A percentile compares a stretch with the other conserved stretches of the same genome.
phyloP scores from a whole-genome alignment of 306 rosid genomes.

The Bauhinia variegata region DNA sequence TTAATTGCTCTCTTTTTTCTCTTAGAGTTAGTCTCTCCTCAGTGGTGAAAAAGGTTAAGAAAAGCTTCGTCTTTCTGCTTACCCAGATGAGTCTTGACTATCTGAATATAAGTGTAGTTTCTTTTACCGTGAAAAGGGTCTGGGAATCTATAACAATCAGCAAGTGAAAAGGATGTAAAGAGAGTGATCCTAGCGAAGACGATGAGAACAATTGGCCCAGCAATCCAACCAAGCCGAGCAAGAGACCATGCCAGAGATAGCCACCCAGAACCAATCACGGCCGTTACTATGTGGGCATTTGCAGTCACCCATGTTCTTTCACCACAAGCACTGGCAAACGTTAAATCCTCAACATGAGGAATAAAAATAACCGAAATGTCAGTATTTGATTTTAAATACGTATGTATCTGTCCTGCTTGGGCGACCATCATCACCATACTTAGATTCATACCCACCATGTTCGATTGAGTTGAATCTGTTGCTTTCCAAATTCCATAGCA shows the following conservation, averaged over 20 bases:
- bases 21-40: no score
- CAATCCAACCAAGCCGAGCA: slow-evolving; percentile 57
- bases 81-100: no score
- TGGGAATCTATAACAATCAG: slow-evolving; percentile 49
- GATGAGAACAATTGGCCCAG: slow-evolving; percentile 14
- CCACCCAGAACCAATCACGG: slow-evolving; percentile 56
- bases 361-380: not conserved
- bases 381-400: not conserved
- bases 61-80: no score
- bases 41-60: no score
- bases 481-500: not conserved
- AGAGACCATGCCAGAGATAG: slow-evolving; percentile 49
- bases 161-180: slow-evolving; percentile 33
- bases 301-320: slow-evolving; percentile 57
- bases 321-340: not conserved
- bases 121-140: slow-evolving; percentile 44
- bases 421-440: slow-evolving; percentile 52
- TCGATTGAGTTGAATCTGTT: not conserved
- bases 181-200: slow-evolving; percentile 34
- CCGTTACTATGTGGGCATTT: slow-evolving; percentile 51
- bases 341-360: not conserved
- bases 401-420: slow-evolving; percentile 42
- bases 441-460: slow-evolving; percentile 5
- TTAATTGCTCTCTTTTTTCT: no score
- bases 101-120: slow-evolving; percentile 38